Evolutionary conservation across 208 protist species (phyloP).

Genomic region (Borovskyia barvae): DNA sequence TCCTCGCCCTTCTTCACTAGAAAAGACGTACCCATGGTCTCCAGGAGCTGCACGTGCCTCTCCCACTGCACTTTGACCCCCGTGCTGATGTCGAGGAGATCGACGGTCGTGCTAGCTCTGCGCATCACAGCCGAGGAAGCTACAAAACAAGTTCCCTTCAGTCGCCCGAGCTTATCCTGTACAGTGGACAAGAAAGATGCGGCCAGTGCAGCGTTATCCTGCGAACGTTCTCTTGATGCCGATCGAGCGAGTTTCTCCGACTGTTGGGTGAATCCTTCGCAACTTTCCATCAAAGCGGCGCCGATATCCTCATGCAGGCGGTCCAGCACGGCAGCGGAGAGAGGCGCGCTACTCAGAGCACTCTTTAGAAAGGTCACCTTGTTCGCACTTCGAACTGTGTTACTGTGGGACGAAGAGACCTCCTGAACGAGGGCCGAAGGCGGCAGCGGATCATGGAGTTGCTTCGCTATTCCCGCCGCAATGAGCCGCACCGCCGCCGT

Average conservation of each 20-base stretch:
- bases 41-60: conserved; percentile 15
- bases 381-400: background rate
- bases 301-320: conserved; percentile 30
- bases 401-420: background rate
- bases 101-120: conserved; percentile 28
- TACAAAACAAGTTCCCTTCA: conserved; percentile 49
- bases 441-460: conserved; percentile 12
- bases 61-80: conserved; percentile 43
- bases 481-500: conserved; percentile 48
- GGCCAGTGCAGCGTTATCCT: background rate
- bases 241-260: background rate
- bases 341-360: background rate
- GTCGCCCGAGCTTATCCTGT: conserved; percentile 9
- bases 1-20: conserved; percentile 12
- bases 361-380: conserved; percentile 8
- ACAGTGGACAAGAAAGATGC: background rate
- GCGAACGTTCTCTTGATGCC: background rate
- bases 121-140: conserved; percentile 35
- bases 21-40: conserved; percentile 5
- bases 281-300: conserved; percentile 2
- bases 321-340: conserved; percentile 14
- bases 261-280: background rate
- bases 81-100: conserved; percentile 37
- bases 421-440: background rate
- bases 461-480: conserved; percentile 23